These are phyloP conservation scores for Cladosporium sp. DNA, from an alignment of 2,329 filamentous ascomycete species.

Conservation along the genomic window DNA sequence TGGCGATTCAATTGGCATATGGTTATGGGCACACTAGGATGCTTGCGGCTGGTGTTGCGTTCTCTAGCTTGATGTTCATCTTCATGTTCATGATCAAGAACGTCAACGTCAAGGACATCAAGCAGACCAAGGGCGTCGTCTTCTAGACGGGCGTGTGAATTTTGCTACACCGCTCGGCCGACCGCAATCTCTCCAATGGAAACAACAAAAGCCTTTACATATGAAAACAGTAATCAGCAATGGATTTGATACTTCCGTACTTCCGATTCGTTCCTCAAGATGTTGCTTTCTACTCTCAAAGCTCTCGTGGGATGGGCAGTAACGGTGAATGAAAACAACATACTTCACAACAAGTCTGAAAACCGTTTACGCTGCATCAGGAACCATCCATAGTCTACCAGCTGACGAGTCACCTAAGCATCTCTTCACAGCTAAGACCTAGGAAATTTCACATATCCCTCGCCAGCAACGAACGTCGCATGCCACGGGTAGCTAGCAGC, in stretches of 20 bases:
- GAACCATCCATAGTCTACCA: no score
- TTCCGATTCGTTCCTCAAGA: no score
- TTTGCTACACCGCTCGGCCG: no score
- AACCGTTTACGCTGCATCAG: no score
- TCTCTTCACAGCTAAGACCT: background rate
- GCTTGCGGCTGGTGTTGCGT: slow-evolving; percentile 35
- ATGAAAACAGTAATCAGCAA: no score
- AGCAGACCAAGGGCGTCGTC: slow-evolving; percentile 34
- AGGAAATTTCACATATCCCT: slow-evolving; percentile 18
- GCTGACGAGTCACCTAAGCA: background rate
- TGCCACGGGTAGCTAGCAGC: slow-evolving; percentile 17
- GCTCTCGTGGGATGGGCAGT: no score
- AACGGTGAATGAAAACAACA: no score
- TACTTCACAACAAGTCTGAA: no score
- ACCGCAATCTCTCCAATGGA: no score
- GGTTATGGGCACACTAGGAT: slow-evolving; percentile 44
- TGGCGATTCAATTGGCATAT: slow-evolving; percentile 47
- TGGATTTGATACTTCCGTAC: no score
- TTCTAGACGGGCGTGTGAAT: no score
- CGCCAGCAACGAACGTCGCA: slow-evolving; percentile 18
- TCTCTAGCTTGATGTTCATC: slow-evolving; percentile 28
- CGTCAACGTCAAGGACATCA: slow-evolving; percentile 31
- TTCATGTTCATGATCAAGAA: slow-evolving; percentile 31
- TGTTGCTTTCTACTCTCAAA: no score
- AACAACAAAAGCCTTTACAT: background rate